Evolutionary conservation across 805 yeast genomes (phyloP).

Genomic region (Schwanniomyces polymorphus): DNA sequence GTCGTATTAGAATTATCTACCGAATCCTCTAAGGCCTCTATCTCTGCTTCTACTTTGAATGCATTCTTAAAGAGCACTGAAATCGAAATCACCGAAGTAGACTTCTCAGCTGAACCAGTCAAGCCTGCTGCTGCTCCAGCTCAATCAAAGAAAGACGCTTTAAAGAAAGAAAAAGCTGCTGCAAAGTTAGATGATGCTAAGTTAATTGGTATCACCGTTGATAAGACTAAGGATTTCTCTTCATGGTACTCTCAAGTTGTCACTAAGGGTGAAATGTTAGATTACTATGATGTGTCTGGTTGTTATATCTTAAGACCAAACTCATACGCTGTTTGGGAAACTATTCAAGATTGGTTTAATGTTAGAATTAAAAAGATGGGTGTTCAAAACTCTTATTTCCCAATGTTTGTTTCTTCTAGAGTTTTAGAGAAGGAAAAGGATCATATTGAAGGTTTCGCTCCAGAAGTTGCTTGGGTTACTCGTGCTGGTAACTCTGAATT

Average conservation of each 20-base stretch:
- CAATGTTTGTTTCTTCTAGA: constrained; percentile 92
- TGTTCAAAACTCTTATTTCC: constrained; percentile 94
- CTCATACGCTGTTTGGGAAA: constrained; percentile 93
- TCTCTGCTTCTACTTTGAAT: constrained; percentile 47
- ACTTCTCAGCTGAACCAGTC: constrained; percentile 48
- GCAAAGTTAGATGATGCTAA: constrained; percentile 82
- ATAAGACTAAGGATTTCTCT: constrained; percentile 88
- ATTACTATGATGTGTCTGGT: constrained; percentile 98
- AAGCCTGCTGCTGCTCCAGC: constrained; percentile 31
- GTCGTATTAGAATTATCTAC: constrained; percentile 47
- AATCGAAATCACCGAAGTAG: constrained; percentile 53
- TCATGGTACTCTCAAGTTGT: constrained; percentile 97
- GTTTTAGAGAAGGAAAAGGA: constrained; percentile 98
- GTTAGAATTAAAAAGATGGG: constrained; percentile 79
- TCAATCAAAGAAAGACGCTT: constrained; percentile 24
- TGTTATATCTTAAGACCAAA: constrained; percentile 97
- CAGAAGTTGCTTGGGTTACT: constrained; percentile 99
- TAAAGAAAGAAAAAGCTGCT: constrained; percentile 38
- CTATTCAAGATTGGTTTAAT: constrained; percentile 86
- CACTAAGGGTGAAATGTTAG: constrained; percentile 97
- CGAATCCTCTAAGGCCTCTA: constrained; percentile 50
- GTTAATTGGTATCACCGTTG: constrained; percentile 93
- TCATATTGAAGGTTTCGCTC: constrained; percentile 98
- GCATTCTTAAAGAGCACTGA: constrained; percentile 50
- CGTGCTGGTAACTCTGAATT: constrained; percentile 90